phyloP scores from a whole-genome alignment of 495 filamentous ascomycete species.

The Penicillium simplicissimum region DNA sequence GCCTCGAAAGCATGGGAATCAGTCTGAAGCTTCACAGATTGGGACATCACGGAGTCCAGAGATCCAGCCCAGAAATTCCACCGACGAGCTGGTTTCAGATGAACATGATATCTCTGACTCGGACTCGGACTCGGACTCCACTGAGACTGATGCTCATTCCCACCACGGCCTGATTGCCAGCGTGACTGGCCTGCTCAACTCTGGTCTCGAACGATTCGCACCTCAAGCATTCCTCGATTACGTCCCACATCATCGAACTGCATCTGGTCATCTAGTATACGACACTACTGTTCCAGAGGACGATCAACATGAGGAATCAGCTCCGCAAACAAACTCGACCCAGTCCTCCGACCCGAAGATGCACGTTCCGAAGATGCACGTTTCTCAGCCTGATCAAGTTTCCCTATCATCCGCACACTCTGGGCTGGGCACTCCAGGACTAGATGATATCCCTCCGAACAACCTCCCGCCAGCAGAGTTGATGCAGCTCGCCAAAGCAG shows the following conservation, averaged over 20 bases:
- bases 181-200: conserved; percentile 43
- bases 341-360: not conserved
- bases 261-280: conserved; percentile 25
- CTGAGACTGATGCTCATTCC: conserved; percentile 22
- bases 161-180: conserved; percentile 49
- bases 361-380: not conserved
- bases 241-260: conserved; percentile 34
- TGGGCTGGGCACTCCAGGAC: conserved; percentile 12
- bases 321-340: not conserved
- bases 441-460: conserved; percentile 24
- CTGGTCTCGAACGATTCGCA: conserved; percentile 43
- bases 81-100: conserved; percentile 12
- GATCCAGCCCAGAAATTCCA: conserved; percentile 18
- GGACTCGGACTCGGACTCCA: conserved; percentile 26
- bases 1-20: conserved; percentile 36
- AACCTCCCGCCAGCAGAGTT: conserved; percentile 27
- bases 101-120: conserved; percentile 12
- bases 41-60: conserved; percentile 11
- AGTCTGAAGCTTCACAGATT: conserved; percentile 14
- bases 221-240: conserved; percentile 53
- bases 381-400: conserved; percentile 10
- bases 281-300: conserved; percentile 9
- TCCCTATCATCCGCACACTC: conserved; percentile 29
- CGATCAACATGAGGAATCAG: conserved; percentile 1
- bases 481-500: conserved; percentile 33